A percentile compares a stretch with the other conserved stretches of the same genome.
Evolutionary conservation across 169 alveolate genomes (phyloP).

Genomic region (Babesia microti): DNA sequence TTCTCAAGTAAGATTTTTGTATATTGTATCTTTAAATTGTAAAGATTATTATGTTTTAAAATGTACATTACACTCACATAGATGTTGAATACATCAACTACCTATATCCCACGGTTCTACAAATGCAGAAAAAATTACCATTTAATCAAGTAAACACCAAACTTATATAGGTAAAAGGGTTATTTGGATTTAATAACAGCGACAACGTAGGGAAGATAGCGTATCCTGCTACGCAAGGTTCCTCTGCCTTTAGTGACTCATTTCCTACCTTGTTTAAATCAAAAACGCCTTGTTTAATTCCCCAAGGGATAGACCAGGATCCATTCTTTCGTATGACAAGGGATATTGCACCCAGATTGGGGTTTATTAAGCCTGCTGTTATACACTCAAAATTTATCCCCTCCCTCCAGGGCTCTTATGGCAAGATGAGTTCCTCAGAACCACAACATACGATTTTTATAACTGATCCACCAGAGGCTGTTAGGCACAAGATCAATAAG

Average conservation of each 20-base stretch:
- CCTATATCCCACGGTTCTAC: constrained; percentile 80
- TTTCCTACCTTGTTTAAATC: constrained; percentile 83
- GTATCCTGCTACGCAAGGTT: constrained; percentile 94
- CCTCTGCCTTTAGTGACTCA: constrained; percentile 87
- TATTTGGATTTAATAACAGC: constrained; percentile 84
- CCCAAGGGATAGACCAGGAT: constrained; percentile 99
- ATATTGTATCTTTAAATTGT: too few relatives aligned
- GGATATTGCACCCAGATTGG: constrained; percentile 91
- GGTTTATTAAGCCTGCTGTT: constrained; percentile 83
- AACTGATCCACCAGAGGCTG: constrained; percentile 84
- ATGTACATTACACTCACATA: too few relatives aligned
- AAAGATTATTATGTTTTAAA: too few relatives aligned
- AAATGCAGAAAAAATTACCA: constrained; percentile 87
- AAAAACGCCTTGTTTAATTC: constrained; percentile 84
- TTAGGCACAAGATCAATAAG: constrained; percentile 87
- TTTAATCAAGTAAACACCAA: constrained; percentile 85
- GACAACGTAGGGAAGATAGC: constrained; percentile 91
- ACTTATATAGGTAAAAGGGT: too few relatives aligned
- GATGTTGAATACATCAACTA: constrained; percentile 77
- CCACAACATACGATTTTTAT: constrained; percentile 84
- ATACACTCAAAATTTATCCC: constrained; percentile 94
- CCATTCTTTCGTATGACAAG: constrained; percentile 98
- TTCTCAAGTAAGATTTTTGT: too few relatives aligned
- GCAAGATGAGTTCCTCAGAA: constrained; percentile 53
- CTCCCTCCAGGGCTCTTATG: constrained; percentile 77